Evolutionary conservation across 1,284 basidiomycete genomes (phyloP).

Genomic region (Austroboletus novae-zelandiae): DNA sequence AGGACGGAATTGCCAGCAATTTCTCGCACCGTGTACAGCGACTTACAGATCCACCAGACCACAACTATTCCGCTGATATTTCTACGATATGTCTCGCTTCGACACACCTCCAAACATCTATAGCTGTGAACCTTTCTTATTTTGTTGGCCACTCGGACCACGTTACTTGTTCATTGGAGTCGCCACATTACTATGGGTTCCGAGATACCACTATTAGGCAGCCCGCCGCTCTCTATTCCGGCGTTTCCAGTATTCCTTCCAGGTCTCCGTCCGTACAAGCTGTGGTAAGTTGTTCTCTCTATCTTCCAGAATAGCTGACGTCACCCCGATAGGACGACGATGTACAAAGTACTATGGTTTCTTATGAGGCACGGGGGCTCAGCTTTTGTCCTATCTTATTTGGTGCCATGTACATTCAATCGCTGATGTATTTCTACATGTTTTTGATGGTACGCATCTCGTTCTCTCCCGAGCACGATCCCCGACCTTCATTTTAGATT

Average conservation of each 20-base stretch:
- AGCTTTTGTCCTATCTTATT: conserved; percentile 23
- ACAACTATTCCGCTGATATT: not conserved
- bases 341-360: not conserved
- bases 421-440: conserved; percentile 23
- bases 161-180: not conserved
- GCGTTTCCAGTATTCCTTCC: not conserved
- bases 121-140: conserved; percentile 4
- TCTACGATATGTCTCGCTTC: conserved; percentile 10
- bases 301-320: not conserved
- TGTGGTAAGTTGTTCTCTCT: conserved; percentile 2
- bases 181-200: not conserved
- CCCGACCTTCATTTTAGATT: conserved; percentile 14
- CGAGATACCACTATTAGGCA: conserved; percentile 2
- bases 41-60: not conserved
- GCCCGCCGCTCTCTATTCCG: not conserved
- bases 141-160: not conserved
- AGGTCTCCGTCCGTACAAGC: not conserved
- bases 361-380: conserved; percentile 12
- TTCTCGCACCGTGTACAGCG: not conserved
- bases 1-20: not conserved
- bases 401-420: conserved; percentile 15
- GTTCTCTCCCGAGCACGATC: not conserved
- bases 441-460: conserved; percentile 19
- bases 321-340: conserved; percentile 1
- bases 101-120: conserved; percentile 1